Percentiles rank a stretch among this genome's conserved stretches.
Conservation (phyloP, 2,329 filamentous ascomycete genomes). For the Diaporthe humulicola region DNA sequence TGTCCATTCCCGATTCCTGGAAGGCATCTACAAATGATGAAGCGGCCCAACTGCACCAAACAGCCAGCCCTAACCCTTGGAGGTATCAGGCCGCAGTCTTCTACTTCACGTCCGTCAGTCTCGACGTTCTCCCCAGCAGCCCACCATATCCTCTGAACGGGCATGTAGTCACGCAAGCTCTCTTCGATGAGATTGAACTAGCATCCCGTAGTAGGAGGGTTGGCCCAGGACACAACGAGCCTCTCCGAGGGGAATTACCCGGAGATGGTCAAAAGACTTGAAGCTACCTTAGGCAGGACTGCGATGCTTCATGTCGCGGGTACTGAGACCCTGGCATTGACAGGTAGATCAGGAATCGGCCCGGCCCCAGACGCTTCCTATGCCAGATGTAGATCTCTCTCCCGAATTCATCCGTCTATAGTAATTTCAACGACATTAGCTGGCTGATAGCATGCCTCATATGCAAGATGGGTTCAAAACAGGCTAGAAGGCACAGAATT, state of each 20-base stretch:
- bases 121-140: not conserved
- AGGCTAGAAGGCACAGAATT: not conserved
- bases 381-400: no score
- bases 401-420: not conserved
- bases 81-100: not conserved
- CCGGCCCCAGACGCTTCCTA: not conserved
- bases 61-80: not conserved
- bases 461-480: not conserved
- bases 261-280: not conserved
- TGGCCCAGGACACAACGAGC: not conserved
- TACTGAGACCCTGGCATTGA: no score
- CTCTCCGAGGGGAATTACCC: not conserved
- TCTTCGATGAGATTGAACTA: not conserved
- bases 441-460: not conserved
- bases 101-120: not conserved
- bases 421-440: not conserved
- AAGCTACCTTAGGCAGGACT: not conserved
- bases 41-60: not conserved
- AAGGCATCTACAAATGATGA: not conserved
- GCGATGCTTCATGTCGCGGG: not conserved
- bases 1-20: no score
- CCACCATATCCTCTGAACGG: not conserved
- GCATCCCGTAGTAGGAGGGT: not conserved
- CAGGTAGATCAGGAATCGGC: not conserved
- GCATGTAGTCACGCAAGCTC: not conserved